Evolutionary conservation across 768 basidiomycete species (phyloP).

Genomic region (Leccinum broughii): DNA sequence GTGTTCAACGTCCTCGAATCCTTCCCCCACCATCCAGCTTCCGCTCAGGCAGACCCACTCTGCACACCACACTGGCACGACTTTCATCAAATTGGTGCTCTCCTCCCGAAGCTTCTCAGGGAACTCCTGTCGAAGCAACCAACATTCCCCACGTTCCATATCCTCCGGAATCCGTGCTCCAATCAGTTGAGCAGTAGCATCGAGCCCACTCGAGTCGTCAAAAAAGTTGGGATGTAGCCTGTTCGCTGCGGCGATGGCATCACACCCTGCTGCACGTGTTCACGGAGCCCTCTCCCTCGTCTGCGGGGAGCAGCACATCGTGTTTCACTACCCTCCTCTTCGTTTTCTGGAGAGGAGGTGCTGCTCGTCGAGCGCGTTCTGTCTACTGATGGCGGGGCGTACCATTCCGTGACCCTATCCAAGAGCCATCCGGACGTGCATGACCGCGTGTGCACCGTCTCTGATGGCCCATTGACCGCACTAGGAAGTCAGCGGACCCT

Average conservation of each 20-base stretch:
- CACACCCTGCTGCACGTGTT: conserved; percentile 11
- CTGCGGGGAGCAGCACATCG: not conserved
- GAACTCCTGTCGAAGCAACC: not conserved
- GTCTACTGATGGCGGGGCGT: not conserved
- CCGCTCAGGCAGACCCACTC: no score
- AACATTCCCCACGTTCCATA: conserved; percentile 1
- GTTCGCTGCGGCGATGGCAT: not conserved
- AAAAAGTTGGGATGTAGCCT: conserved; percentile 12
- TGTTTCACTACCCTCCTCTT: not conserved
- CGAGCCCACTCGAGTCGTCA: conserved; percentile 5
- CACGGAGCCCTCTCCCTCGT: not conserved
- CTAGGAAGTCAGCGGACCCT: not conserved
- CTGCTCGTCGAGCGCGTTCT: not conserved
- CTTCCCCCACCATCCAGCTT: no score
- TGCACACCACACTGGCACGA: not conserved
- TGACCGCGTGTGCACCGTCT: not conserved
- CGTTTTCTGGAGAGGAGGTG: not conserved
- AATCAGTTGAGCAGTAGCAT: not conserved
- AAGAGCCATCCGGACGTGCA: not conserved
- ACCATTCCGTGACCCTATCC: not conserved
- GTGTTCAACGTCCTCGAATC: no score
- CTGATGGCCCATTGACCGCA: not conserved
- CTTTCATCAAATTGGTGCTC: conserved; percentile 1
- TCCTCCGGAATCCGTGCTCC: conserved; percentile 2
- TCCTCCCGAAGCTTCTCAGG: not conserved